Evolutionary conservation across 129 eudicot species (phyloP).

Genomic region (Flaveria brownii): DNA sequence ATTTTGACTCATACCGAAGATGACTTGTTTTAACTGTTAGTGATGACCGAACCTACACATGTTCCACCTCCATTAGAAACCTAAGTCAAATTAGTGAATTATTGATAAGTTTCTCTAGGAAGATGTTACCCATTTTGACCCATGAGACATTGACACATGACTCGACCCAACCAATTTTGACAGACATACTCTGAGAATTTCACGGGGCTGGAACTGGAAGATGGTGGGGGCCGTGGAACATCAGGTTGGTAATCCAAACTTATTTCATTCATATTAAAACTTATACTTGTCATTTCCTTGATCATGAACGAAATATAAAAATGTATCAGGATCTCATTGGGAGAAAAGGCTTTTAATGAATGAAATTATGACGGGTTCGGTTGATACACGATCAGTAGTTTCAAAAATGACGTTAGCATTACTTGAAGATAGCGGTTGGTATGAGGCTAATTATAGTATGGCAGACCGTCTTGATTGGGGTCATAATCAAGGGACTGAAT

Average conservation of each 20-base stretch:
- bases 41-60: not conserved
- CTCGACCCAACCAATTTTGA: not conserved
- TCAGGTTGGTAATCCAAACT: constrained; percentile 51
- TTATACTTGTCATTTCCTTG: not conserved
- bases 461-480: constrained; percentile 97
- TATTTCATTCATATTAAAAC: not conserved
- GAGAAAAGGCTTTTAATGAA: constrained; percentile 97
- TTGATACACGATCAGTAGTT: constrained; percentile 88
- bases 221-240: constrained; percentile 99
- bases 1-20: not conserved
- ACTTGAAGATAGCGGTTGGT: constrained; percentile 95
- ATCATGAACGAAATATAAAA: not conserved
- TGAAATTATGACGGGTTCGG: constrained; percentile 97
- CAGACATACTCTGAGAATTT: constrained; percentile 95
- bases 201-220: constrained; percentile 97
- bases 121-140: constrained; percentile 32
- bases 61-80: not conserved
- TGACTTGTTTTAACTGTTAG: no score
- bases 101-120: constrained; percentile 18
- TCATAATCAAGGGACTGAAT: constrained; percentile 83
- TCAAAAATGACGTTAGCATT: constrained; percentile 92
- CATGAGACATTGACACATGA: not conserved
- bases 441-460: constrained; percentile 87
- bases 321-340: constrained; percentile 88
- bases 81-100: not conserved